A percentile compares a stretch with the other conserved stretches of the same genome.
phyloP scores from a whole-genome alignment of 2,329 filamentous ascomycete genomes.

The Colletotrichum godetiae region DNA sequence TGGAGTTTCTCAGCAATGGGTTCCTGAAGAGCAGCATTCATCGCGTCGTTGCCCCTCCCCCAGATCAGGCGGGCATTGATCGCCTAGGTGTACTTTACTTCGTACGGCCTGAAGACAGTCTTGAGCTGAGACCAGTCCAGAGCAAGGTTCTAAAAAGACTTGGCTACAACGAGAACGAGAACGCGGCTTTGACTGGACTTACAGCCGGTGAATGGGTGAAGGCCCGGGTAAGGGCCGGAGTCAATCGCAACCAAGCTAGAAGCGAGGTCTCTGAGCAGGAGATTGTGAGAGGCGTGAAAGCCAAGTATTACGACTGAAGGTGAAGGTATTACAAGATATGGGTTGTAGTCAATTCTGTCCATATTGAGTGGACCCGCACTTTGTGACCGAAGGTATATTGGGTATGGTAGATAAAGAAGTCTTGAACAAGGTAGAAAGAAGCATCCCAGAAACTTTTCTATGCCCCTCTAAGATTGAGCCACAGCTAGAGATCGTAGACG shows the following conservation, averaged over 20 bases:
- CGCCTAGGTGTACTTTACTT: slow-evolving; percentile 60
- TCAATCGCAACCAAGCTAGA: slow-evolving; percentile 37
- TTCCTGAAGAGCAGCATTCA: slow-evolving; percentile 58
- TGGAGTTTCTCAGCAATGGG: slow-evolving; percentile 59
- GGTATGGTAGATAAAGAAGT: no score
- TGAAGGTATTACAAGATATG: no score
- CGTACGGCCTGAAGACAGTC: slow-evolving; percentile 48
- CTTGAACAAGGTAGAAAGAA: no score
- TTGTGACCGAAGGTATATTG: slow-evolving; percentile 37
- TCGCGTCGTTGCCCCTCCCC: slow-evolving; percentile 54
- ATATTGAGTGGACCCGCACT: no score
- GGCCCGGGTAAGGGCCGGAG: slow-evolving; percentile 42
- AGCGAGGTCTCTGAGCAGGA: slow-evolving; percentile 43
- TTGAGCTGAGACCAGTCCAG: slow-evolving; percentile 44
- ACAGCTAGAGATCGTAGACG: no score
- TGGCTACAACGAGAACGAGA: slow-evolving; percentile 41
- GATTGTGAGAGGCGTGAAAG: slow-evolving; percentile 45
- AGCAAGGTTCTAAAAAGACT: slow-evolving; percentile 47
- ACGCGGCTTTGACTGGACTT: slow-evolving; percentile 44
- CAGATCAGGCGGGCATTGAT: slow-evolving; percentile 56
- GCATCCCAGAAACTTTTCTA: no score
- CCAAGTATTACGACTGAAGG: slow-evolving; percentile 47
- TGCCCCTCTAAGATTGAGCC: no score
- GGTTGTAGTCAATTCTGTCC: no score
- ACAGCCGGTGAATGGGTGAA: slow-evolving; percentile 50